phyloP scores from a whole-genome alignment of 768 basidiomycete species.

The Pulveroboletus frians region DNA sequence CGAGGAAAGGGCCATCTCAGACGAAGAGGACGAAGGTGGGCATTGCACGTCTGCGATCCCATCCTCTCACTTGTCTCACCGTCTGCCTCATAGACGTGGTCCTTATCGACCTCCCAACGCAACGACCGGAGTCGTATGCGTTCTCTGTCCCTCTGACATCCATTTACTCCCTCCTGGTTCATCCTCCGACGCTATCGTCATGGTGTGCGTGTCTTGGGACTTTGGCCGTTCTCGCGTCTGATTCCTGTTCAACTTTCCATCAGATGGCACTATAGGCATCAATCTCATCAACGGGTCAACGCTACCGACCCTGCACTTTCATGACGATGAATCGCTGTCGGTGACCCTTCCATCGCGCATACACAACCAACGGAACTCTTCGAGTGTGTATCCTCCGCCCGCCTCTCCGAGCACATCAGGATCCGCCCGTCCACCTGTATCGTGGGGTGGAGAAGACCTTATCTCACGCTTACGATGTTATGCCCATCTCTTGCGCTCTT shows the following conservation, averaged over 20 bases:
- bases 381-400: constrained; percentile 60
- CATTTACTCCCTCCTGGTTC: constrained; percentile 84
- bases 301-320: constrained; percentile 88
- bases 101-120: constrained; percentile 77
- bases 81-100: constrained; percentile 56
- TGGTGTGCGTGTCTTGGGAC: constrained; percentile 55
- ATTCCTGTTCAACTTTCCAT: neutral
- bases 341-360: constrained; percentile 44
- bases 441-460: constrained; percentile 88
- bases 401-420: constrained; percentile 44
- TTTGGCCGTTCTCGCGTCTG: neutral
- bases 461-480: constrained; percentile 71
- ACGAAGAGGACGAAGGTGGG: constrained; percentile 74
- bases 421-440: constrained; percentile 40
- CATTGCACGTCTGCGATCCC: neutral
- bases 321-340: constrained; percentile 93
- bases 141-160: constrained; percentile 91
- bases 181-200: constrained; percentile 77
- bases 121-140: constrained; percentile 85
- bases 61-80: constrained; percentile 2
- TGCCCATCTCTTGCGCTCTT: constrained; percentile 78
- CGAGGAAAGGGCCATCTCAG: constrained; percentile 55
- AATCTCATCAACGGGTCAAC: constrained; percentile 85
- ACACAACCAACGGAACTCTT: constrained; percentile 33
- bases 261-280: constrained; percentile 84